These are phyloP conservation scores for Microbotryum lychnidis-dioicae DNA, from an alignment of 1,284 basidiomycete genomes.

Conservation along the genomic window DNA sequence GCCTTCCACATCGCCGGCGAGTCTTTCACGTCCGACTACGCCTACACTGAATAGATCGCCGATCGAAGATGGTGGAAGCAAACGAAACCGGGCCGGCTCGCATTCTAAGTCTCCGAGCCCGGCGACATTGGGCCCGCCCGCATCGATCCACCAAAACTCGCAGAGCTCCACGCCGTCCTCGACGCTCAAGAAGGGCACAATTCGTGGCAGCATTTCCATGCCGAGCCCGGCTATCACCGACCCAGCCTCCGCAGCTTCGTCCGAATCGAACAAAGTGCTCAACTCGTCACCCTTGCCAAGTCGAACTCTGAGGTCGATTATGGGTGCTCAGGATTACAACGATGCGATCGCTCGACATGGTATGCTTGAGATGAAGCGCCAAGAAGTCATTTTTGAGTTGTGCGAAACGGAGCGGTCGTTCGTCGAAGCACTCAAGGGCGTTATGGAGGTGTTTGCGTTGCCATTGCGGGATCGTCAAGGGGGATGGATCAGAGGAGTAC, in stretches of 20 bases:
- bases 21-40: too few relatives aligned
- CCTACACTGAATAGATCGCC: too few relatives aligned
- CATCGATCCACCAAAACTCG: too few relatives aligned
- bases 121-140: too few relatives aligned
- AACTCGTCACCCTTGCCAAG: slow-evolving; percentile 6
- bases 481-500: slow-evolving; percentile 70
- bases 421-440: slow-evolving; percentile 55
- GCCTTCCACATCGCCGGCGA: too few relatives aligned
- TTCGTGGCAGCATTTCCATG: too few relatives aligned
- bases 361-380: slow-evolving; percentile 51
- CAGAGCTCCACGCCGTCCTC: too few relatives aligned
- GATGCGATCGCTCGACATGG: slow-evolving; percentile 42
- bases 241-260: neutral
- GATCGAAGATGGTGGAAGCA: too few relatives aligned
- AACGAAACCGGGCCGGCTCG: too few relatives aligned
- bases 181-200: too few relatives aligned
- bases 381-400: slow-evolving; percentile 61
- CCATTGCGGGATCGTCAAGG: slow-evolving; percentile 61
- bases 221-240: neutral
- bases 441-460: slow-evolving; percentile 60
- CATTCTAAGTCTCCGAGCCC: too few relatives aligned
- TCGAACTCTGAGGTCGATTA: slow-evolving; percentile 32
- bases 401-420: slow-evolving; percentile 61
- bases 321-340: slow-evolving; percentile 33
- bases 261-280: neutral